Percentiles rank a stretch among this genome's conserved stretches.
Evolutionary conservation across 2,329 filamentous ascomycete genomes (phyloP).

Genomic region (Colletotrichum salicis): DNA sequence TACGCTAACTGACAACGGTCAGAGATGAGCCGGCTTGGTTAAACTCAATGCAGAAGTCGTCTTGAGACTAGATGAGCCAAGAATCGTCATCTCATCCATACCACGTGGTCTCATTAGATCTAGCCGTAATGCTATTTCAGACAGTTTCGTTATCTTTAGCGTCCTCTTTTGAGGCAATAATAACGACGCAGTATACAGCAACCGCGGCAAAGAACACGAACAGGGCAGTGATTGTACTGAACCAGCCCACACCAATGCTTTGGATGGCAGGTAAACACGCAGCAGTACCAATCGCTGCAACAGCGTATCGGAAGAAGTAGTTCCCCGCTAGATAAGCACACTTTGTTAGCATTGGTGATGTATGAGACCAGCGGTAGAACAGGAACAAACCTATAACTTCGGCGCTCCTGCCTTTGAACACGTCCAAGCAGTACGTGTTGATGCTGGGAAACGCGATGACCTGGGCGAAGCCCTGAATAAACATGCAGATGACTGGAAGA

Average conservation of each 20-base stretch:
- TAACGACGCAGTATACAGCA: constrained; percentile 12
- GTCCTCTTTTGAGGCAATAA: constrained; percentile 3
- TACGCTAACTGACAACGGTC: neutral
- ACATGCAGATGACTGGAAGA: constrained; percentile 74
- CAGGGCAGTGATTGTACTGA: constrained; percentile 69
- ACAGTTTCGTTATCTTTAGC: neutral
- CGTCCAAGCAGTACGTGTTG: constrained; percentile 62
- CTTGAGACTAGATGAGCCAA: neutral
- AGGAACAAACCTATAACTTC: constrained; percentile 44
- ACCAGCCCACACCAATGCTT: constrained; percentile 82
- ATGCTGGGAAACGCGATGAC: constrained; percentile 76
- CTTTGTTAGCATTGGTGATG: neutral
- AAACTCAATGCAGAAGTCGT: neutral
- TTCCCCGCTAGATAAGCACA: constrained; percentile 70
- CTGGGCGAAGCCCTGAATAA: constrained; percentile 75
- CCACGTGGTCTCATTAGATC: neutral
- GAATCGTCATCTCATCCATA: neutral
- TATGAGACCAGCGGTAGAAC: no score
- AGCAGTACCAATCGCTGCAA: constrained; percentile 77
- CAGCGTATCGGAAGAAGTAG: constrained; percentile 81
- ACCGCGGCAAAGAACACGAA: constrained; percentile 11
- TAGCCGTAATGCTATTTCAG: neutral
- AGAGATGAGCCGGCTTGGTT: neutral
- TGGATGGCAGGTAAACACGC: constrained; percentile 79
- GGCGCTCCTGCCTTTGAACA: constrained; percentile 27